Base-by-base conservation (phyloP, 2,329 filamentous ascomycete genomes). In the Gnomoniopsis sp. region DNA sequence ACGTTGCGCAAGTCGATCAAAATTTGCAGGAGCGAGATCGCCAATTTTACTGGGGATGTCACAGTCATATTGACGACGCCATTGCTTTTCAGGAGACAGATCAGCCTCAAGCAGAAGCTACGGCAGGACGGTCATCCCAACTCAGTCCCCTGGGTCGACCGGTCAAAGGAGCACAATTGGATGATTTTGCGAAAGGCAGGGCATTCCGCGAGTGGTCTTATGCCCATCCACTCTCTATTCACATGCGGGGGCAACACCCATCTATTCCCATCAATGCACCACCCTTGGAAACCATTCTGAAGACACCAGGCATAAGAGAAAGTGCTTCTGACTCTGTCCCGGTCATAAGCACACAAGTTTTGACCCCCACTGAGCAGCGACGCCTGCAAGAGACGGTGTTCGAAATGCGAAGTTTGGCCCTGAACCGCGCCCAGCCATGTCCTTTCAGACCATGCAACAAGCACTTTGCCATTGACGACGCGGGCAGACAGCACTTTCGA, bases 351-450 rank as follows among this genome's bases (percentile, higher is more conserved):
- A 69, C 72, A 23, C 71, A 67, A 1, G 66, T 78, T 17, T 64
- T 78, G 55, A 80, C 77, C 0, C 71, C 72, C 0, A 74, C 70
- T 0, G 77, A 80, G 61, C 68, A 75, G 52, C 69, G 66, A 2
- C 64, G 68, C 4, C 66, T 79, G 1, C 73, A 78, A 52, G 65
- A 64, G 0, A 66, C 72, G 53, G 66, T 74, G 15, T 70, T 72
- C 49, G 62, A 65, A 43, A 64, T 75, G 49, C 73, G 75, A 26
- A 67, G 64, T 43, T 63, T 74, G 41, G 62, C 71, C 1, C 64
- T 78, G 2, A 67, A 69, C 51, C 71, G 77, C 11, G 66, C 64
- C 1, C 61, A 66, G 22, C 65, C 64, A n/a, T 81, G 77, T 47
- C 74, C 74, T 0, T 77, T 74, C 47, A 38, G 63, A 3, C 68